phyloP scores from a whole-genome alignment of 345 rosid genomes.

The Laguncularia racemosa region DNA sequence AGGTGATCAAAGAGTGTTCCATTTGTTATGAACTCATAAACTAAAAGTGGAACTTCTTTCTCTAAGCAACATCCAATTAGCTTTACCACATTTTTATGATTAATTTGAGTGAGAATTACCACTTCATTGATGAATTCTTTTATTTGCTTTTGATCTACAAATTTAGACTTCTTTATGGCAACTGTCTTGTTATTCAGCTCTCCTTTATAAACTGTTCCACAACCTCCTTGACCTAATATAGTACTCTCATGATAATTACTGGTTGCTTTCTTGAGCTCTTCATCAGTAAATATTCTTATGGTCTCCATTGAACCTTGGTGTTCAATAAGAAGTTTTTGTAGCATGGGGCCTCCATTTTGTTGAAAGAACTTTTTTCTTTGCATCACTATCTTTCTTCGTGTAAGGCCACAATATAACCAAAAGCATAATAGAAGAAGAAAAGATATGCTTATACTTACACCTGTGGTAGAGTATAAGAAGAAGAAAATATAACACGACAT shows the following conservation, averaged over 20 bases:
- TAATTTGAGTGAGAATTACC: conserved; percentile 30
- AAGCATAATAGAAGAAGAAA: no score
- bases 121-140: conserved; percentile 42
- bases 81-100: conserved; percentile 34
- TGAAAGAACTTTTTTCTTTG: conserved; percentile 11
- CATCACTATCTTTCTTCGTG: conserved; percentile 7
- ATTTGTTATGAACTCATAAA: conserved; percentile 28
- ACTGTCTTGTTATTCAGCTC: conserved; percentile 18
- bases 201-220: conserved; percentile 37
- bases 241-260: conserved; percentile 22
- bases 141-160: conserved; percentile 24
- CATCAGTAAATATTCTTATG: conserved; percentile 19
- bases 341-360: conserved; percentile 30
- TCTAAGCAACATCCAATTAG: conserved; percentile 43
- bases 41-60: conserved; percentile 34
- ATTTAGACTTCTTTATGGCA: conserved; percentile 38
- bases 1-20: conserved; percentile 34
- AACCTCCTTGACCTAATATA: conserved; percentile 33
- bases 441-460: no score
- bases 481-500: no score
- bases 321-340: conserved; percentile 17
- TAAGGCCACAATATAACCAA: no score
- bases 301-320: conserved; percentile 5
- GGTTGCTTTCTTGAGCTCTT: conserved; percentile 32
- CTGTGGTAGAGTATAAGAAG: no score